Conservation (phyloP, 257 asterid genomes). For the Solanum stenotomum region DNA sequence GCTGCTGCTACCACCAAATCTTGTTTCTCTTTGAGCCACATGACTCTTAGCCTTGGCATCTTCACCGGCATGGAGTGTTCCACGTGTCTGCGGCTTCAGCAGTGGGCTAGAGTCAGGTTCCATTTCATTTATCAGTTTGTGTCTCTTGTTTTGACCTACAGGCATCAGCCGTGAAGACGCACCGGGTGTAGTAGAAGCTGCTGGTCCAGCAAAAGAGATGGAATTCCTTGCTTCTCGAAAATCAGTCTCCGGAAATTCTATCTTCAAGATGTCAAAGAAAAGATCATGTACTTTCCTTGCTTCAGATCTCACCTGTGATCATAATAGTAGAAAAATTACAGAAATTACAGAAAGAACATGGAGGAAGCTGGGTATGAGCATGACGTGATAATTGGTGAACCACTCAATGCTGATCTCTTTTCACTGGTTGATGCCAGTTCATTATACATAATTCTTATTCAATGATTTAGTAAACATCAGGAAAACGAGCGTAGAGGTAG, state of each 20-base stretch:
- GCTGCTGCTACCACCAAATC: constrained; percentile 35
- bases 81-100: constrained; percentile 58
- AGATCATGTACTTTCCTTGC: constrained; percentile 93
- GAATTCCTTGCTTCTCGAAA: constrained; percentile 73
- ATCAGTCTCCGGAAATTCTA: constrained; percentile 76
- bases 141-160: constrained; percentile 51
- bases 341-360: background rate
- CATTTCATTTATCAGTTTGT: constrained; percentile 33
- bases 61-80: constrained; percentile 33
- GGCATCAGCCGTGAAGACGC: constrained; percentile 54
- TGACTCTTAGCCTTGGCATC: constrained; percentile 29
- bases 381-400: background rate
- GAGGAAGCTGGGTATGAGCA: background rate
- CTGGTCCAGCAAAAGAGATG: constrained; percentile 47
- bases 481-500: background rate
- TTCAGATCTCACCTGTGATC: constrained; percentile 76
- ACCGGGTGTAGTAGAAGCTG: constrained; percentile 29
- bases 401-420: background rate
- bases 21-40: constrained; percentile 39
- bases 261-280: constrained; percentile 81
- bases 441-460: background rate
- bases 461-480: background rate
- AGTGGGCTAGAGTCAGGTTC: constrained; percentile 49
- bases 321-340: background rate
- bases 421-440: background rate